Percentiles rank a stretch among this genome's conserved stretches.
These are phyloP conservation scores for Actinomortierella ambigua DNA, from an alignment of 371 early-diverging fungal species.

Conservation along the genomic window DNA sequence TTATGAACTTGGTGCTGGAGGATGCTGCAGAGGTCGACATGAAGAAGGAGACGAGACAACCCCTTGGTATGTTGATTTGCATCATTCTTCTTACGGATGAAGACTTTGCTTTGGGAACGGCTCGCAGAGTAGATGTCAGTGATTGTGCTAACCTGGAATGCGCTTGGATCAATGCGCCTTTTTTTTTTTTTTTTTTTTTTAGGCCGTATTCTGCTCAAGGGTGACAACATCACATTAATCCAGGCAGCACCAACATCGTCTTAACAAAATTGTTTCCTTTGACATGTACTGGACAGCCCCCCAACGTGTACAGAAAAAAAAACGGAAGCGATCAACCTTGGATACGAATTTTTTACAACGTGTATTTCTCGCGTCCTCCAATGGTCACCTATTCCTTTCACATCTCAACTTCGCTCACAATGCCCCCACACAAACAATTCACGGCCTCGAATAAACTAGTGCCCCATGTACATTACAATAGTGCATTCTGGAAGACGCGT, in stretches of 20 bases:
- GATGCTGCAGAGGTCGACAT: constrained; percentile 82
- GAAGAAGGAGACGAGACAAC: constrained; percentile 76
- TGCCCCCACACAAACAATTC: no score
- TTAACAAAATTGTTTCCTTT: constrained; percentile 16
- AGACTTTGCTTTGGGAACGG: not conserved
- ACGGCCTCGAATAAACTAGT: no score
- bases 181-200: constrained; percentile 24
- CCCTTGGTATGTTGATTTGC: constrained; percentile 50
- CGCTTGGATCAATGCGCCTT: not conserved
- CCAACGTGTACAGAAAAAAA: no score
- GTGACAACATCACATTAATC: constrained; percentile 87
- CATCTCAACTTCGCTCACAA: no score
- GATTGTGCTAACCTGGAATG: not conserved
- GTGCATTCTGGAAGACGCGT: no score
- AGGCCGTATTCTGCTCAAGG: constrained; percentile 89
- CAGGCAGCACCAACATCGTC: constrained; percentile 48
- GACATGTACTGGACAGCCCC: no score
- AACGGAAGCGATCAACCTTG: no score
- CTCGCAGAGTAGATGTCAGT: not conserved
- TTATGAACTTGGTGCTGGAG: constrained; percentile 95
- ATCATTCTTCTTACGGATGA: not conserved
- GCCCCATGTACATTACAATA: no score
- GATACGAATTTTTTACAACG: no score
- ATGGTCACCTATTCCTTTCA: no score
- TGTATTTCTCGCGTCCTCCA: no score